These are phyloP conservation scores for Epichloe hybrida DNA, from an alignment of 2,329 filamentous ascomycete species.

Conservation along the genomic window DNA sequence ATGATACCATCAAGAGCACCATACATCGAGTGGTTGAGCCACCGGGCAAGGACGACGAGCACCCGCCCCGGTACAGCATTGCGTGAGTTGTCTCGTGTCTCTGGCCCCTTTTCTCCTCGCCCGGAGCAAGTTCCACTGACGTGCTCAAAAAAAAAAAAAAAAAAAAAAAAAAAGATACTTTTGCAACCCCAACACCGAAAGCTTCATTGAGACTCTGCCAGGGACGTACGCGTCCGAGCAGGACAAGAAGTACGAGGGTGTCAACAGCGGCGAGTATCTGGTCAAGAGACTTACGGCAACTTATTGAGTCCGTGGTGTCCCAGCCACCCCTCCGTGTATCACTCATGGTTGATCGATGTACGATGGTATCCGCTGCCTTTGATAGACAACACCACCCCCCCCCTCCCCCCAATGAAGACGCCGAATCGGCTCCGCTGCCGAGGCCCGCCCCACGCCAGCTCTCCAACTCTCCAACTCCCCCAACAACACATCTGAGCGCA, in stretches of 20 bases:
- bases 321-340: too few relatives aligned
- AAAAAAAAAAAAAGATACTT: conserved; percentile 46
- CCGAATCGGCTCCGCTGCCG: not conserved
- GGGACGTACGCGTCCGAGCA: conserved; percentile 52
- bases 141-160: conserved; percentile 12
- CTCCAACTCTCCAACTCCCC: not conserved
- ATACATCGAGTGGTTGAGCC: conserved; percentile 85
- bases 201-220: conserved; percentile 65
- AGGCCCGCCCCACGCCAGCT: conserved; percentile 1
- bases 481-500: too few relatives aligned
- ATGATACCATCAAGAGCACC: conserved; percentile 82
- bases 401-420: too few relatives aligned
- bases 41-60: conserved; percentile 42
- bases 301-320: conserved; percentile 27
- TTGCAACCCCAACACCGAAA: conserved; percentile 72
- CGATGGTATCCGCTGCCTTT: too few relatives aligned
- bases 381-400: too few relatives aligned
- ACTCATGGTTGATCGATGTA: too few relatives aligned
- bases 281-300: conserved; percentile 67
- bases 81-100: conserved; percentile 39
- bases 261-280: conserved; percentile 72
- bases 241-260: conserved; percentile 65
- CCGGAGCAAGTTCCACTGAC: not conserved
- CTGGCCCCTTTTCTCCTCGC: not conserved
- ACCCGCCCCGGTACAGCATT: conserved; percentile 74